These are phyloP conservation scores for Coemansia sp. DNA, from an alignment of 192 early-diverging fungal genomes.

Conservation along the genomic window DNA sequence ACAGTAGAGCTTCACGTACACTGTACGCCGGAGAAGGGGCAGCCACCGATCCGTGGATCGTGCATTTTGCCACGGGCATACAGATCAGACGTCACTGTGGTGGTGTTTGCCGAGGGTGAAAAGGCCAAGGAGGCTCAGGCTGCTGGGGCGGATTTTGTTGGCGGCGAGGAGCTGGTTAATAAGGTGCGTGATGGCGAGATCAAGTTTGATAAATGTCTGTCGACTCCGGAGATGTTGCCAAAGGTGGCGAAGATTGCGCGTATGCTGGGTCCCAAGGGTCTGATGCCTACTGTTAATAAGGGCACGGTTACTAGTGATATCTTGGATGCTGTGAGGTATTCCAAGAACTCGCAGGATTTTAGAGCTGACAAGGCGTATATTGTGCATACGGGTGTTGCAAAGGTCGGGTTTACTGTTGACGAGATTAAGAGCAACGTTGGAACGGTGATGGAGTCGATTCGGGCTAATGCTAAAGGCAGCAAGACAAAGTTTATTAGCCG, in stretches of 20 bases:
- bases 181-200: constrained; percentile 63
- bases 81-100: constrained; percentile 55
- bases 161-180: constrained; percentile 82
- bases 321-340: constrained; percentile 58
- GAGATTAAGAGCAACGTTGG: constrained; percentile 57
- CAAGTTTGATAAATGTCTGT: constrained; percentile 80
- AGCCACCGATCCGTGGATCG: constrained; percentile 79
- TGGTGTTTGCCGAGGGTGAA: constrained; percentile 88
- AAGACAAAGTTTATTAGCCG: constrained; percentile 59
- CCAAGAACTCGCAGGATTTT: constrained; percentile 74
- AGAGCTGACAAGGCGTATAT: constrained; percentile 71
- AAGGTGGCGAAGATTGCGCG: constrained; percentile 84
- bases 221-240: constrained; percentile 88
- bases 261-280: constrained; percentile 88
- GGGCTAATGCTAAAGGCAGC: constrained; percentile 55
- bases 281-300: constrained; percentile 90
- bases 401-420: constrained; percentile 32
- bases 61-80: constrained; percentile 70
- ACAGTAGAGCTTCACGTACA: constrained; percentile 71
- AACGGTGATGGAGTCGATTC: constrained; percentile 63
- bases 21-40: constrained; percentile 71
- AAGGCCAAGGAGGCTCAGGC: constrained; percentile 76
- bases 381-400: constrained; percentile 62
- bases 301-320: constrained; percentile 85
- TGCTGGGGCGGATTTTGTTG: constrained; percentile 82